Percentiles rank a stretch among this genome's conserved stretches.
Conservation (phyloP, 371 early-diverging fungal genomes). For the Blastocladiella emersonii region DNA sequence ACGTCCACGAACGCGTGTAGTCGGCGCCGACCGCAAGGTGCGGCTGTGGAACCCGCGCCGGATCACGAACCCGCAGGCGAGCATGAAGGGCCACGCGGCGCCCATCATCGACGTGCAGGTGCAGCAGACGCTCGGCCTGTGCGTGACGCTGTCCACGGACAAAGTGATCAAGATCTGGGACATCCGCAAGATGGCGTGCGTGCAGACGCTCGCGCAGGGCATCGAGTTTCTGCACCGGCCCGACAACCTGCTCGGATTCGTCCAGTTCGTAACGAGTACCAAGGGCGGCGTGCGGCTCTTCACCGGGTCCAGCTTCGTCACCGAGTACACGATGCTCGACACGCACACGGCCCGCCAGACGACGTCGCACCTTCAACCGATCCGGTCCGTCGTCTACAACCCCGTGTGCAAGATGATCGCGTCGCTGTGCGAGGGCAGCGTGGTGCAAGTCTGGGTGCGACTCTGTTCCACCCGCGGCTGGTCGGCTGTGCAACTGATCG, state of each 20-base stretch:
- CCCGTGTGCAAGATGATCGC: constrained; percentile 17
- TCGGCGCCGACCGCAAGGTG: neutral
- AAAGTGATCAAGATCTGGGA: constrained; percentile 39
- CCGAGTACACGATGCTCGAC: constrained; percentile 7
- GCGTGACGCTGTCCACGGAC: constrained; percentile 34
- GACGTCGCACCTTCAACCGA: neutral
- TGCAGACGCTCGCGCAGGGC: constrained; percentile 29
- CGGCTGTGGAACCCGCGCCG: constrained; percentile 44
- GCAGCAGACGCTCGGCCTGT: constrained; percentile 32
- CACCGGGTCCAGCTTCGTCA: neutral
- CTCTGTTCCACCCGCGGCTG: constrained; percentile 20
- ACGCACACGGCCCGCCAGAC: neutral
- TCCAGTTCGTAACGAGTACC: constrained; percentile 30
- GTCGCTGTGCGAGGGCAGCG: constrained; percentile 20
- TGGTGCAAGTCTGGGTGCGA: constrained; percentile 26
- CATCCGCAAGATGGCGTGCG: constrained; percentile 28
- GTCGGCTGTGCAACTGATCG: too few relatives aligned
- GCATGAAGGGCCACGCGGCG: constrained; percentile 29
- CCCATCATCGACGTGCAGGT: constrained; percentile 25
- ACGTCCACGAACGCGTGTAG: neutral
- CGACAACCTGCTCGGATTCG: constrained; percentile 29
- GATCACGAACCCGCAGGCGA: constrained; percentile 36
- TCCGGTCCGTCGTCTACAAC: constrained; percentile 13
- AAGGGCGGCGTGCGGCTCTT: constrained; percentile 24
- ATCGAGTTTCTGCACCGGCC: constrained; percentile 29